Conservation (phyloP, 495 filamentous ascomycete genomes). For the Monascus purpureus region DNA sequence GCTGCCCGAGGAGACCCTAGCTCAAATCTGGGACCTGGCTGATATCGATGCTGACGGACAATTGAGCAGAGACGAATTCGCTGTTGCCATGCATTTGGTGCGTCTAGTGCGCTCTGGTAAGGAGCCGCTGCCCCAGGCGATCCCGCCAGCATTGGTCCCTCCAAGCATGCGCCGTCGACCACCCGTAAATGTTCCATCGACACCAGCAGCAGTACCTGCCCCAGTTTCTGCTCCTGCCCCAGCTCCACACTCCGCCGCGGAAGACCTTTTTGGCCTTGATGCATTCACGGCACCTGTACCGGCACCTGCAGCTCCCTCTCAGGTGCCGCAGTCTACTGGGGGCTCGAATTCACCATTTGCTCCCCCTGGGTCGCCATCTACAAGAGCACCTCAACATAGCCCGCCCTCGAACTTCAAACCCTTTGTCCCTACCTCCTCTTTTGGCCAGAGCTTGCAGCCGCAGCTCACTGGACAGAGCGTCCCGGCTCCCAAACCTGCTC, state of each 20-base stretch:
- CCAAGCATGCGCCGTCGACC: slow-evolving; percentile 69
- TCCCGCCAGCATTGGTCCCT: slow-evolving; percentile 73
- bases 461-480: slow-evolving; percentile 54
- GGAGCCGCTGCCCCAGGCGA: slow-evolving; percentile 50
- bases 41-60: slow-evolving; percentile 86
- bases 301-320: slow-evolving; percentile 35
- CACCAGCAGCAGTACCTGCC: slow-evolving; percentile 36
- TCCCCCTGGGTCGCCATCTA: slow-evolving; percentile 24
- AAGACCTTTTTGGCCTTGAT: slow-evolving; percentile 76
- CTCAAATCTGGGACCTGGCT: slow-evolving; percentile 94
- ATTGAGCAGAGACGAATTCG: slow-evolving; percentile 79
- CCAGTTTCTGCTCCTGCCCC: slow-evolving; percentile 15
- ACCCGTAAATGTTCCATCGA: slow-evolving; percentile 21
- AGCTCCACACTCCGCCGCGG: slow-evolving; percentile 48
- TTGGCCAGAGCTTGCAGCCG: slow-evolving; percentile 68
- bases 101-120: slow-evolving; percentile 67
- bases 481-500: slow-evolving; percentile 29
- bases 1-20: slow-evolving; percentile 75
- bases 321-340: slow-evolving; percentile 56
- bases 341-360: slow-evolving; percentile 40
- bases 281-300: slow-evolving; percentile 25
- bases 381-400: slow-evolving; percentile 22
- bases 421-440: slow-evolving; percentile 80
- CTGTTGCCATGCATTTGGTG: slow-evolving; percentile 95
- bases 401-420: slow-evolving; percentile 58